Conservation (phyloP, 257 asterid genomes). For the Forsythia viridissima region DNA sequence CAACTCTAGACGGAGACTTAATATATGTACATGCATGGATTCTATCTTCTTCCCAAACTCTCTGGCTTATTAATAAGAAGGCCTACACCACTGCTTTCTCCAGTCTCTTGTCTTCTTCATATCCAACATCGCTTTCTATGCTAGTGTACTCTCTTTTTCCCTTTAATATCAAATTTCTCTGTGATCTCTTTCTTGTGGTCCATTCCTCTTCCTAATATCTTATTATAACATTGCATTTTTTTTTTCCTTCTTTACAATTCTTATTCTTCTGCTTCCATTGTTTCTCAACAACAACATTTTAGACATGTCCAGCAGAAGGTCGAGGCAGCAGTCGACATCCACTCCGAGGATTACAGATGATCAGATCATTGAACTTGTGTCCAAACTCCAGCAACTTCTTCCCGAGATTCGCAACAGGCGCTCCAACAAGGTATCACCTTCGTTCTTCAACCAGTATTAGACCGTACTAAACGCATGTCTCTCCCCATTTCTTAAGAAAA, state of each 20-base stretch:
- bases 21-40: neutral
- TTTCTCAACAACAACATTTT: neutral
- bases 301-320: constrained; percentile 68
- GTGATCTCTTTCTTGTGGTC: constrained; percentile 45
- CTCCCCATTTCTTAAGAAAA: neutral
- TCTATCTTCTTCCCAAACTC: neutral
- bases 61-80: constrained; percentile 12
- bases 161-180: constrained; percentile 7
- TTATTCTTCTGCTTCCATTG: constrained; percentile 17
- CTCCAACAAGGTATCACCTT: constrained; percentile 46
- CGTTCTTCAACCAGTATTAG: neutral
- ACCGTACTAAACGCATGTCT: neutral
- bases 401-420: constrained; percentile 74
- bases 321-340: constrained; percentile 51
- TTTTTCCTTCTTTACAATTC: constrained; percentile 10
- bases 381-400: constrained; percentile 69
- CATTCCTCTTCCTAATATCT: constrained; percentile 31
- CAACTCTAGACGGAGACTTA: neutral
- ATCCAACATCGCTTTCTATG: constrained; percentile 44
- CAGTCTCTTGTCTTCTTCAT: constrained; percentile 42
- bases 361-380: constrained; percentile 64
- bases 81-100: constrained; percentile 39
- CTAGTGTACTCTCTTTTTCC: constrained; percentile 19
- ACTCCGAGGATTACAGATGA: constrained; percentile 62
- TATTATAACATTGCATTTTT: constrained; percentile 31